phyloP scores from a whole-genome alignment of 1,284 basidiomycete species.

The Naganishia liquefaciens region DNA sequence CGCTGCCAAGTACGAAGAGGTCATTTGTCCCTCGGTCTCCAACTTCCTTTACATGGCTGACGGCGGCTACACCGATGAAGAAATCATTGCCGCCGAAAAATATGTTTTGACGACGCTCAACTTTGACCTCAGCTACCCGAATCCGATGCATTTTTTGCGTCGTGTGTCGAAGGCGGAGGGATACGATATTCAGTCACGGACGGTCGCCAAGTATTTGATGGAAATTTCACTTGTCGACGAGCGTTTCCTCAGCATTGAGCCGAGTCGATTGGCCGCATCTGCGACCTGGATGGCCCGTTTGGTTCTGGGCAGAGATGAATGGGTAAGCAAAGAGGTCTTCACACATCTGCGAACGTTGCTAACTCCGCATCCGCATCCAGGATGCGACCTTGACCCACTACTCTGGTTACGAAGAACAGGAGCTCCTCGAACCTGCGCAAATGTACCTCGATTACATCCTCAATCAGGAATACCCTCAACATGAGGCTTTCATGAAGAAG shows the following conservation, averaged over 20 bases:
- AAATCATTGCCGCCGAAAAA: conserved; percentile 90
- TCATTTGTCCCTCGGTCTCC: conserved; percentile 81
- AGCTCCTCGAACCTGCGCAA: conserved; percentile 82
- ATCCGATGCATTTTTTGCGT: conserved; percentile 88
- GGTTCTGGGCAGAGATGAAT: conserved; percentile 77
- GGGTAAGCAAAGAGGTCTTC: conserved; percentile 65
- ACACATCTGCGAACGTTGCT: neutral
- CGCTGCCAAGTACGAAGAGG: conserved; percentile 94
- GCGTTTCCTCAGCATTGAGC: conserved; percentile 74
- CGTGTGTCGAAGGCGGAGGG: conserved; percentile 94
- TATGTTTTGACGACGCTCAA: conserved; percentile 89
- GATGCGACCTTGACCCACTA: conserved; percentile 87
- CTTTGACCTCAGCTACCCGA: conserved; percentile 90
- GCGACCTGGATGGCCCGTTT: conserved; percentile 88
- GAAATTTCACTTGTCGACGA: conserved; percentile 90
- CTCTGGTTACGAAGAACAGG: conserved; percentile 82
- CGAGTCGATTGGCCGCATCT: conserved; percentile 84
- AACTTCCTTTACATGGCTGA: conserved; percentile 91
- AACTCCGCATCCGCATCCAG: conserved; percentile 53
- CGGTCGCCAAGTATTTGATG: conserved; percentile 87
- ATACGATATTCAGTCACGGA: conserved; percentile 87
- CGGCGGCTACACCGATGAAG: conserved; percentile 77
- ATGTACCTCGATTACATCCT: conserved; percentile 91
- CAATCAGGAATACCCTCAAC: conserved; percentile 61
- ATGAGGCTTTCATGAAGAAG: conserved; percentile 68